Evolutionary conservation across 1,284 basidiomycete species (phyloP).

Genomic region (Meira nashicola): DNA sequence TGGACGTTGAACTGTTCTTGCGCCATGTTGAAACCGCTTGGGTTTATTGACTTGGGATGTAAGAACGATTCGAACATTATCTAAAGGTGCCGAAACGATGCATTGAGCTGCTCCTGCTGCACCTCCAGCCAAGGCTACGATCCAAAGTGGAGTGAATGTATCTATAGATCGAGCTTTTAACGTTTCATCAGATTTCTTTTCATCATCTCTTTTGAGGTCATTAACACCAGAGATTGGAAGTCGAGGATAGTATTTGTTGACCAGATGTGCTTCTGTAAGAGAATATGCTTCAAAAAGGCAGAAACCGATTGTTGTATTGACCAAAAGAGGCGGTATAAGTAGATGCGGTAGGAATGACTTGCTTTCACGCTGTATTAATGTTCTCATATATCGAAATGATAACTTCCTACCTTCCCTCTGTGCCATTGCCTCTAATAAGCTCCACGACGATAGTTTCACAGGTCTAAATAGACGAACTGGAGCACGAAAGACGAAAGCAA

Average conservation of each 20-base stretch:
- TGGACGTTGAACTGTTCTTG: not conserved
- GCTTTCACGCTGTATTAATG: constrained; percentile 46
- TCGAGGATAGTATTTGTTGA: constrained; percentile 13
- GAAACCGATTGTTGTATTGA: constrained; percentile 53
- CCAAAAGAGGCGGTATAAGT: constrained; percentile 50
- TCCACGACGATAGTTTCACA: constrained; percentile 51
- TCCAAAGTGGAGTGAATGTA: constrained; percentile 34
- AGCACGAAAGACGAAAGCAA: constrained; percentile 54
- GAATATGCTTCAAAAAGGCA: constrained; percentile 52
- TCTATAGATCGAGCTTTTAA: not conserved
- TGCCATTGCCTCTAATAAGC: constrained; percentile 53
- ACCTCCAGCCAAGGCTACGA: constrained; percentile 47
- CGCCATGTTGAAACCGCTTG: not conserved
- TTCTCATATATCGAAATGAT: constrained; percentile 47
- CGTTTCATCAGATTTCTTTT: not conserved
- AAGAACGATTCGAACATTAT: constrained; percentile 54
- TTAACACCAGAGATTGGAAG: too few relatives aligned
- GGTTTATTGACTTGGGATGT: constrained; percentile 7
- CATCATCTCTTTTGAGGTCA: too few relatives aligned
- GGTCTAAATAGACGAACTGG: constrained; percentile 54
- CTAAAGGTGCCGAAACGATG: constrained; percentile 54
- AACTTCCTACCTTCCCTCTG: constrained; percentile 50
- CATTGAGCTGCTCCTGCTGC: constrained; percentile 54
- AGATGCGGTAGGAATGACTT: constrained; percentile 27
- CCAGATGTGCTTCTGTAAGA: constrained; percentile 32